These are phyloP conservation scores for Phyllosticta ampelicida DNA, from an alignment of 2,329 filamentous ascomycete species.

Conservation along the genomic window DNA sequence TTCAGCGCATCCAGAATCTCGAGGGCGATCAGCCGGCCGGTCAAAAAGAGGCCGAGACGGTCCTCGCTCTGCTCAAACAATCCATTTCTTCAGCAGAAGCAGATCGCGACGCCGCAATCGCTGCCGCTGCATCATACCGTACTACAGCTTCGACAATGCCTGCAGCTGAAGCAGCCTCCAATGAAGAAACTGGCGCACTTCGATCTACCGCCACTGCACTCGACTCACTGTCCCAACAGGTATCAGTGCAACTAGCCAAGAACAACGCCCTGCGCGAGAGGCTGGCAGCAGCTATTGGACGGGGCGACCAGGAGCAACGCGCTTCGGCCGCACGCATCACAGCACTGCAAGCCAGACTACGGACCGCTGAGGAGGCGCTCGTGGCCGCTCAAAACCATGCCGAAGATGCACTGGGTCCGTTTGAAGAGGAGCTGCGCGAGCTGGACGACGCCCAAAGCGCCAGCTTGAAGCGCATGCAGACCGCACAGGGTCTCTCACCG, in stretches of 20 bases:
- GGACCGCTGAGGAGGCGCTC: constrained; percentile 72
- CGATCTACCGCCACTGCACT: constrained; percentile 64
- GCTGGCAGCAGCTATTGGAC: constrained; percentile 66
- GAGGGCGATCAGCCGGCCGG: constrained; percentile 34
- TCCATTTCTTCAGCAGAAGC: constrained; percentile 58
- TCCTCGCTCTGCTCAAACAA: constrained; percentile 55
- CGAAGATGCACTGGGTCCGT: constrained; percentile 69
- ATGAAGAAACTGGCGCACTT: constrained; percentile 57
- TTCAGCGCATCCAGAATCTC: constrained; percentile 55
- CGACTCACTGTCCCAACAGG: constrained; percentile 67
- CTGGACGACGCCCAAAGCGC: constrained; percentile 67
- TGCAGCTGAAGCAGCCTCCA: constrained; percentile 32
- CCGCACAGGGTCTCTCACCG: constrained; percentile 15
- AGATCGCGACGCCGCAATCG: constrained; percentile 61
- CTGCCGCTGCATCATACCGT: constrained; percentile 52
- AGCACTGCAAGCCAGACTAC: constrained; percentile 69
- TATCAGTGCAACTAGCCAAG: constrained; percentile 66
- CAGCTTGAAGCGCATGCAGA: constrained; percentile 64
- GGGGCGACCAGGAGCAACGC: constrained; percentile 75
- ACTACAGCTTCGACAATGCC: constrained; percentile 38
- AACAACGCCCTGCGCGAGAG: constrained; percentile 68
- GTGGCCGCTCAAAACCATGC: constrained; percentile 73
- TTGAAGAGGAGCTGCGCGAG: constrained; percentile 73
- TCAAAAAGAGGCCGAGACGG: constrained; percentile 43
- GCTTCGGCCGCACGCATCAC: constrained; percentile 73